Conservation (phyloP, 306 rosid genomes). For the Begonia loranthoides region DNA sequence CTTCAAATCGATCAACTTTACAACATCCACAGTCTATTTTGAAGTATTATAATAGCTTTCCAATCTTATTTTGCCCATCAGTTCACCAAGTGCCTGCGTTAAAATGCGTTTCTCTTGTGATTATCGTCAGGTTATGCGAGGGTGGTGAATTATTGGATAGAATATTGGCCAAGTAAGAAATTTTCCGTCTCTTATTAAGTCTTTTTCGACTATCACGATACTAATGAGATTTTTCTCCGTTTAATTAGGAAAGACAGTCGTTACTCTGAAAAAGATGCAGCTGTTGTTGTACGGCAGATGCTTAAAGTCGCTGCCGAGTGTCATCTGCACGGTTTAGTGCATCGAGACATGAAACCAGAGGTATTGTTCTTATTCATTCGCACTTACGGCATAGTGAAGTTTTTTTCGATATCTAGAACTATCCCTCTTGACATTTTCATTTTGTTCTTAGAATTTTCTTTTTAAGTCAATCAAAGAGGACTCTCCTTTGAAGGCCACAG, state of each 20-base stretch:
- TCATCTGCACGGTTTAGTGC: conserved; percentile 97
- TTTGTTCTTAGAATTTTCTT: conserved; percentile 69
- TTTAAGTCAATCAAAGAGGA: conserved; percentile 59
- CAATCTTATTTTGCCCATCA: no score
- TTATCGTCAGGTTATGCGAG: conserved; percentile 69
- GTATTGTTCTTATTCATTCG: conserved; percentile 22
- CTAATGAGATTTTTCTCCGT: conserved; percentile 3
- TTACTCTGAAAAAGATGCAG: conserved; percentile 89
- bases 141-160: conserved; percentile 96
- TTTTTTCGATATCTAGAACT: no score
- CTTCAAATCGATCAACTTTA: conserved; percentile 1
- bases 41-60: no score
- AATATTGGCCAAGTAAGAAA: conserved; percentile 84
- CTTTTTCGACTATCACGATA: background rate
- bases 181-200: conserved; percentile 8
- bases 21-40: background rate
- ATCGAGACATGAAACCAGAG: conserved; percentile 99
- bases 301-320: conserved; percentile 97
- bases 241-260: conserved; percentile 90
- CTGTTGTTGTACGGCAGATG: conserved; percentile 94
- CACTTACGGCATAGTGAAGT: background rate
- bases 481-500: conserved; percentile 86
- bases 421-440: conserved; percentile 1
- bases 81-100: no score
- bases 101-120: background rate